Evolutionary conservation across 208 protist genomes (phyloP), one percentile per base, ranked within the genome.

Genomic region (Leishmania turanica): DNA sequence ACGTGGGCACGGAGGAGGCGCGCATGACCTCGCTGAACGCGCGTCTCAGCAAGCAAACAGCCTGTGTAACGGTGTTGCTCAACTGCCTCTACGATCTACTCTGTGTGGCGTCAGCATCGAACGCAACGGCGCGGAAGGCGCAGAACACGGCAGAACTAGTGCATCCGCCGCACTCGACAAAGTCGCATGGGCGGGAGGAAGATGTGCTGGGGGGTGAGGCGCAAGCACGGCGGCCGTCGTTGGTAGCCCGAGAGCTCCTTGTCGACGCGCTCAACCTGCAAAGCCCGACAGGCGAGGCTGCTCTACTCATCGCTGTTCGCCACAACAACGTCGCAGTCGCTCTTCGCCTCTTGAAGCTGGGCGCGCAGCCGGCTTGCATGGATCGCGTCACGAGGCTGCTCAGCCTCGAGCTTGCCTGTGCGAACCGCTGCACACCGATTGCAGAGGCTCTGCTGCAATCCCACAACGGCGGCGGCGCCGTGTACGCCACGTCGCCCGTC

Each of bases 321-420:
- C 82, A 90, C 77, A 92, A 84, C 53, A 92, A 94, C 66, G 88
- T 86, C 58, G 40, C 64, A 17, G 84, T 93, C 19, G 88, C 91
- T 1, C 78, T 89, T 70, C 91, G 91, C 17, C 86, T 96, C n/a
- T 83, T 96, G 45, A 34, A 77, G 40, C 84, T 96, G 17, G 93
- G 93, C 21, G 93, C 91, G 2, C 84, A 89, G 42, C 85, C 91
- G 3, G 85, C 84, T 53, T 91, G 86, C 78, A 89, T 93, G 87
- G 91, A 95, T 81, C 89, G 93, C 68, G 81, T 93, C 8, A 91
- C 90, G 47, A 86, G 88, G 56, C 83, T 91, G 51, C 90, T 93
- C 78, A 86, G 88, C 54, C 83, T 96, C 54, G 93, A 96, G 70
- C 85, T 96, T 34, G 93, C 93, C 15, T 96, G 93, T 77, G 87